Base-by-base conservation (phyloP, 208 protist genomes). In the Crithidia expoeki region DNA sequence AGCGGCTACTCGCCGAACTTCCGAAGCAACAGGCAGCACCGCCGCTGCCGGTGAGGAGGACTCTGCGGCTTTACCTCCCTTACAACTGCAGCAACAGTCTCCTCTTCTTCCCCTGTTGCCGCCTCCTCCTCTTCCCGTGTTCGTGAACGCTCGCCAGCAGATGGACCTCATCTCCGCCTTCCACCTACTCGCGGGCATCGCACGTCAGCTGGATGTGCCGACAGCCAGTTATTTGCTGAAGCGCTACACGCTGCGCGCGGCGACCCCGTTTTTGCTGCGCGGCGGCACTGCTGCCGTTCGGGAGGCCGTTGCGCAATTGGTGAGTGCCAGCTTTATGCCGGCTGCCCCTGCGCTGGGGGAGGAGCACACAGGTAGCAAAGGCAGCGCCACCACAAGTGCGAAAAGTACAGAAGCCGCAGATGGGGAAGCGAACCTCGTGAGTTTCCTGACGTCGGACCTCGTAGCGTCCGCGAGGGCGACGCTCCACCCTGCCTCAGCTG, bases 301-400 rank as follows among this genome's bases (percentile, higher is more conserved):
- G 21, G 87, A 95, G 67, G 90, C 85, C 2, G 66, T 93, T 6
- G 76, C 85, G 12, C 73, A 82, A 12, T 58, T 95, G 7, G 53
- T 92, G 27, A 66, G 72, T 34, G 72, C 72, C 9, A 50, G 57
- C n/a, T 77, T 72, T 16, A 38, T n/a, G 11, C 4, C 17, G 11
- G 27, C 23, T 17, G 50, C 50, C 2, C 33, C 23, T 0, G 16
- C 52, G 27, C 5, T 16, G 3, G 36, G 23, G 21, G 66, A 50
- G 21, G 23, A 25, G 2, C 3, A 30, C 5, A 32, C 2, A 10
- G 59, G 28, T 23, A 52, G 9, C 50, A 49, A 42, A n/a, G 7
- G 30, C 16, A 27, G 56, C 36, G n/a, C 34, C 21, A 47, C 42
- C 59, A n/a, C 47, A 0, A 36, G n/a, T 7, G 55, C 34, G 0